Evolutionary conservation across 345 rosid species (phyloP).

Genomic region (Erysimum cheiranthoides): DNA sequence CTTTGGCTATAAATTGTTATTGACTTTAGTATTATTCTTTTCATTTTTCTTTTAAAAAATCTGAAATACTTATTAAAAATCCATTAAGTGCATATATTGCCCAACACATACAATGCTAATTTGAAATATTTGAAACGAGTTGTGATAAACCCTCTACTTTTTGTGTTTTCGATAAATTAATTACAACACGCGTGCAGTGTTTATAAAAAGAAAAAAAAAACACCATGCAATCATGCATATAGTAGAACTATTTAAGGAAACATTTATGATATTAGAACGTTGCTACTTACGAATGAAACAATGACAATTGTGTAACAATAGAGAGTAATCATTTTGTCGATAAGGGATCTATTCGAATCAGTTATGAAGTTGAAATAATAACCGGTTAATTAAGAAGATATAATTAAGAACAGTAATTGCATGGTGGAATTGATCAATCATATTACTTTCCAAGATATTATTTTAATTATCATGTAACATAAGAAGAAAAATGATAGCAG

Average conservation of each 20-base stretch:
- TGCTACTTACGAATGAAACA: constrained; percentile 13
- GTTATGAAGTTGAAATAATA: constrained; percentile 21
- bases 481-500: constrained; percentile 9
- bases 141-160: neutral
- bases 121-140: constrained; percentile 7
- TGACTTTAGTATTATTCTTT: neutral
- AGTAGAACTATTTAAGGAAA: neutral
- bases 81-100: too few relatives aligned
- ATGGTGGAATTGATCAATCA: constrained; percentile 28
- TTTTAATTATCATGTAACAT: constrained; percentile 23
- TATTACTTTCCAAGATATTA: constrained; percentile 18
- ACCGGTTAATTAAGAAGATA: constrained; percentile 24
- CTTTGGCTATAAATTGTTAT: constrained; percentile 14
- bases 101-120: neutral
- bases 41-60: neutral
- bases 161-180: neutral
- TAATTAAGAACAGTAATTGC: constrained; percentile 10
- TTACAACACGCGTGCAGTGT: neutral
- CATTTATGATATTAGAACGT: constrained; percentile 11
- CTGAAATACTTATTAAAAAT: too few relatives aligned
- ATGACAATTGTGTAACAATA: constrained; percentile 1
- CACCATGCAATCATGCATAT: neutral
- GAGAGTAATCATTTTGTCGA: constrained; percentile 1
- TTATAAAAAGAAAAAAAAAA: neutral
- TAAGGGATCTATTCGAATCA: neutral